Evolutionary conservation across 129 eudicot genomes (phyloP).

Genomic region (Lonicera japonica): DNA sequence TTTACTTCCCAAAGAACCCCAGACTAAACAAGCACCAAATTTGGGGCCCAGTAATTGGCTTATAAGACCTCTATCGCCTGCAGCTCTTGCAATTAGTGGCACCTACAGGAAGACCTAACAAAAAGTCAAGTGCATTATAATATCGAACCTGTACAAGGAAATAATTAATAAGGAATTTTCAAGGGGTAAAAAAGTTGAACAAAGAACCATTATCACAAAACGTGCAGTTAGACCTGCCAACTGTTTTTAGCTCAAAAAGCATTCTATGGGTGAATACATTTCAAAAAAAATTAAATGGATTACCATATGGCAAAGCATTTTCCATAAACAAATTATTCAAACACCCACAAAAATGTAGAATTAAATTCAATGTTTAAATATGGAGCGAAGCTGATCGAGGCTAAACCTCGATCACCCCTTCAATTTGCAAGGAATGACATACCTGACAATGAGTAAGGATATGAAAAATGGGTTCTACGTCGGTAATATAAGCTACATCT

Average conservation of each 20-base stretch:
- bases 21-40: conserved; percentile 60
- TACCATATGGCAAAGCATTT: neutral
- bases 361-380: too few species aligned
- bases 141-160: neutral
- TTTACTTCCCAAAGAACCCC: conserved; percentile 47
- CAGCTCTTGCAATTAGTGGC: conserved; percentile 63
- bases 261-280: neutral
- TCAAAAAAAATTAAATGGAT: neutral
- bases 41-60: conserved; percentile 75
- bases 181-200: neutral
- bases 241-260: neutral
- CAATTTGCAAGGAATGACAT: neutral
- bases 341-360: neutral
- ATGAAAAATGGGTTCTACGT: conserved; percentile 58
- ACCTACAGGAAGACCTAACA: conserved; percentile 29
- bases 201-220: neutral
- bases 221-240: neutral
- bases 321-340: neutral
- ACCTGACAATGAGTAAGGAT: conserved; percentile 64
- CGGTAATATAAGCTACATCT: conserved; percentile 58
- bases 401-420: neutral
- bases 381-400: too few species aligned
- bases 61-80: conserved; percentile 80
- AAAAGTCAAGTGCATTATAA: neutral
- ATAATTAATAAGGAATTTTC: neutral